A percentile compares a stretch with the other conserved stretches of the same genome.
Conservation (phyloP, 441 rosid species). For the Croton setiger region DNA sequence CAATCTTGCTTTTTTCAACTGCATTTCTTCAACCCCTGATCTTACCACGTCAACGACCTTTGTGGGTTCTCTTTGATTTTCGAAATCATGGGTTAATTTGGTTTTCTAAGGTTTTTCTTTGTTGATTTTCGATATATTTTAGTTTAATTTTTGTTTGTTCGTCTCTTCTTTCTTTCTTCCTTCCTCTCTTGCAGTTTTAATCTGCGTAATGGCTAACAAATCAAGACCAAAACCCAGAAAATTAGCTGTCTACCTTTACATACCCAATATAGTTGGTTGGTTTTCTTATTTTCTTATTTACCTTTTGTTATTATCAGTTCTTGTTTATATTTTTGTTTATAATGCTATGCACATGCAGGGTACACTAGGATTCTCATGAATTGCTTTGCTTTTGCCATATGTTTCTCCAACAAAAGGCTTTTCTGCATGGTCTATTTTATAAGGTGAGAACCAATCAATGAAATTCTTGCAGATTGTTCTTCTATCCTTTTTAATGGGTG, state of each 20-base stretch:
- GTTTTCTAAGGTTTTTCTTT: background rate
- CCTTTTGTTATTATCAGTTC: background rate
- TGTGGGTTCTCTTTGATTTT: background rate
- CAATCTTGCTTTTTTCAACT: background rate
- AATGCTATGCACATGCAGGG: slow-evolving; percentile 40
- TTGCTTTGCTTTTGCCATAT: slow-evolving; percentile 75
- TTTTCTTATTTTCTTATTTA: background rate
- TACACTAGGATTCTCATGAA: slow-evolving; percentile 80
- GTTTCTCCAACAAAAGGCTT: slow-evolving; percentile 76
- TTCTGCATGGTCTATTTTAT: slow-evolving; percentile 76
- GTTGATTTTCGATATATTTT: background rate
- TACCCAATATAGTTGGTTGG: slow-evolving; percentile 85
- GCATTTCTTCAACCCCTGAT: slow-evolving; percentile 7
- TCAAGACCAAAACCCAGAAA: slow-evolving; percentile 47
- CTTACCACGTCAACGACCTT: background rate
- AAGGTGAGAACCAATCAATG: slow-evolving; percentile 40
- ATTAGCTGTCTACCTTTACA: slow-evolving; percentile 71
- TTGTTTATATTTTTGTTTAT: background rate
- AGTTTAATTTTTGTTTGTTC: background rate
- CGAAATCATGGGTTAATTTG: background rate
- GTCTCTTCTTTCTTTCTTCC: background rate
- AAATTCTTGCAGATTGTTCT: slow-evolving; percentile 8
- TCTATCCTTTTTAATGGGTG: background rate
- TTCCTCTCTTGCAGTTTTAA: slow-evolving; percentile 24
- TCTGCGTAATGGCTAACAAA: slow-evolving; percentile 47